Percentiles rank a stretch among this genome's conserved stretches.
Conservation (phyloP, 1,284 basidiomycete genomes). For the Ustilago crameri region DNA sequence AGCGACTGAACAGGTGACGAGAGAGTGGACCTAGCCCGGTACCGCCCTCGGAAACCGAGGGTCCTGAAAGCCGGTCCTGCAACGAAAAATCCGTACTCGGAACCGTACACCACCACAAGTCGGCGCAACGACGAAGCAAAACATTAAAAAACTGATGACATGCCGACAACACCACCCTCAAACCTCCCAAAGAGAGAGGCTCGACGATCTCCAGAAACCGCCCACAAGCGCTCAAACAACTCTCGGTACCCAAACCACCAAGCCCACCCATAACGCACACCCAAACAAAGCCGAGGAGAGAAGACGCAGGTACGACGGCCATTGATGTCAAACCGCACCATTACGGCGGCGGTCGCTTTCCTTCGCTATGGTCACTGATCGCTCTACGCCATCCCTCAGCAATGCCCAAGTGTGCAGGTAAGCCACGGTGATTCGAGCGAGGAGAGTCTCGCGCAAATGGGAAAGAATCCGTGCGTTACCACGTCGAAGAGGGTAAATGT, state of each 20-base stretch:
- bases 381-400: neutral
- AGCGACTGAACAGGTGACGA: neutral
- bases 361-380: constrained; percentile 46
- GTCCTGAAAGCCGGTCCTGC: constrained; percentile 28
- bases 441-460: neutral
- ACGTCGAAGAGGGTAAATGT: constrained; percentile 5
- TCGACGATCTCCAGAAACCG: constrained; percentile 33
- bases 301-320: constrained; percentile 32
- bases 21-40: too few species aligned
- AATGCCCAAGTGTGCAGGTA: neutral
- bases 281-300: neutral
- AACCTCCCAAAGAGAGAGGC: neutral
- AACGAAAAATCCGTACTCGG: constrained; percentile 13
- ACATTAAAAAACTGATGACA: constrained; percentile 6
- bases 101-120: constrained; percentile 10
- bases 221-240: constrained; percentile 15
- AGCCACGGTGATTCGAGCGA: neutral
- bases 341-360: constrained; percentile 53
- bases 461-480: constrained; percentile 35
- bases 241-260: neutral
- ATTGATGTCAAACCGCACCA: constrained; percentile 28
- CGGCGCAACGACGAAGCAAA: constrained; percentile 19
- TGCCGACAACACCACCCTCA: constrained; percentile 16
- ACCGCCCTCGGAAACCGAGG: neutral
- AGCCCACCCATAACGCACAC: constrained; percentile 10